Evolutionary conservation across 768 basidiomycete species (phyloP).

Genomic region (Pholiota conissans): DNA sequence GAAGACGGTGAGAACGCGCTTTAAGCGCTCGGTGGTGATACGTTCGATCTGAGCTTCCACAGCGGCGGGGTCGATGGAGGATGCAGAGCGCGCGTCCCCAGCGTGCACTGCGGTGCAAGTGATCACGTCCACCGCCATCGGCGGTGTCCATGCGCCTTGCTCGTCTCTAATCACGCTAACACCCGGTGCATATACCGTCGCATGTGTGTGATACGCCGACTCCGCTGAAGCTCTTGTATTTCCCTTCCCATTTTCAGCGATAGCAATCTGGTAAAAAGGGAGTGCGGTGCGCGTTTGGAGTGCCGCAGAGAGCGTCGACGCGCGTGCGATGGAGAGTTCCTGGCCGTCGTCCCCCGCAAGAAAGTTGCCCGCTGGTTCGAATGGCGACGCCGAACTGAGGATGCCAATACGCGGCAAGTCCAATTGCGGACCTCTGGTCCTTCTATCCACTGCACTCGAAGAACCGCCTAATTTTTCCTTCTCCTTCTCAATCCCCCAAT

Average conservation of each 20-base stretch:
- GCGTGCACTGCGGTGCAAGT: slow-evolving; percentile 20
- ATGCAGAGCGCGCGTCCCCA: slow-evolving; percentile 10
- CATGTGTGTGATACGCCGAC: slow-evolving; percentile 7
- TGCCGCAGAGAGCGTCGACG: slow-evolving; percentile 5
- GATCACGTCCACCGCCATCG: slow-evolving; percentile 16
- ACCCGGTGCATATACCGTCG: slow-evolving; percentile 8
- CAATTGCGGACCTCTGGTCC: no score
- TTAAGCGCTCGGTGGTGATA: slow-evolving; percentile 1
- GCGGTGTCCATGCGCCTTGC: slow-evolving; percentile 14
- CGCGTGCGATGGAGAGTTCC: slow-evolving; percentile 6
- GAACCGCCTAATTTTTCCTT: no score
- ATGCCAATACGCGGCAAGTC: not conserved
- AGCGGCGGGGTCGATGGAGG: not conserved
- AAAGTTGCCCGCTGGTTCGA: not conserved
- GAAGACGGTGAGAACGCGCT: slow-evolving; percentile 4
- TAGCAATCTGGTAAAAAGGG: not conserved
- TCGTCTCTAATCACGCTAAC: slow-evolving; percentile 13
- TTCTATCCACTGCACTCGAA: not conserved
- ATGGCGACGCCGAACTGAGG: slow-evolving; percentile 1
- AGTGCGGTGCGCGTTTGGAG: not conserved
- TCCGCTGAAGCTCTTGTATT: not conserved
- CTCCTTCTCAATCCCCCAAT: not conserved
- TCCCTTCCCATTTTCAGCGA: not conserved
- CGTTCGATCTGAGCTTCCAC: slow-evolving; percentile 1
- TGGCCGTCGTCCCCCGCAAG: slow-evolving; percentile 1